These are phyloP conservation scores for Epichloe typhina DNA, from an alignment of 2,329 filamentous ascomycete species.

Conservation along the genomic window DNA sequence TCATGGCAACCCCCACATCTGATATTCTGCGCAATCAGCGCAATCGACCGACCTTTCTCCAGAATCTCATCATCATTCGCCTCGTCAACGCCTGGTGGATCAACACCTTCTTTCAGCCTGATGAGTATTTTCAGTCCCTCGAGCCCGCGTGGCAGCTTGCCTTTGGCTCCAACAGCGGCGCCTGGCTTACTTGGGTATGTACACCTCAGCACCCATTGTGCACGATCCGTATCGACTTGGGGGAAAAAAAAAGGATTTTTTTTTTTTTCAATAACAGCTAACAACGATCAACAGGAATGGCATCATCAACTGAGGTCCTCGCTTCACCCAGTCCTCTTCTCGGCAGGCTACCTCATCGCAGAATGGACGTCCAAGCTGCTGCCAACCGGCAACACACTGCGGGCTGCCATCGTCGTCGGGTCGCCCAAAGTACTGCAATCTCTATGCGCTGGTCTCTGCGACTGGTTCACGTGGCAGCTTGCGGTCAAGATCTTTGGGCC, in stretches of 20 bases:
- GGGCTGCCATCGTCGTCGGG: constrained; percentile 54
- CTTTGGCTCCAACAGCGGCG: constrained; percentile 63
- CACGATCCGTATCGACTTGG: background rate
- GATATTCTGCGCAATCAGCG: constrained; percentile 7
- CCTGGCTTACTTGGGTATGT: constrained; percentile 92
- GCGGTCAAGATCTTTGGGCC: constrained; percentile 60
- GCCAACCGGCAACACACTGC: constrained; percentile 37
- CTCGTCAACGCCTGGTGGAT: constrained; percentile 67
- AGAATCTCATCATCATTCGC: constrained; percentile 50
- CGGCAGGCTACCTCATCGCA: constrained; percentile 53
- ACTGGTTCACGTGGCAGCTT: constrained; percentile 81
- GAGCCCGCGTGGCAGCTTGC: constrained; percentile 88
- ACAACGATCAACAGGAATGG: constrained; percentile 66
- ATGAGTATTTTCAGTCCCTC: constrained; percentile 92
- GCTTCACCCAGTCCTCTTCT: constrained; percentile 80
- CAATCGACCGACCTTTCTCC: constrained; percentile 16
- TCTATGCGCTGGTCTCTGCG: constrained; percentile 60
- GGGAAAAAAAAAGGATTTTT: no score
- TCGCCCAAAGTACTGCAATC: constrained; percentile 68
- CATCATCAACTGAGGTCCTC: constrained; percentile 74
- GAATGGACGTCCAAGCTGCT: constrained; percentile 43
- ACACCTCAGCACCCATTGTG: constrained; percentile 6
- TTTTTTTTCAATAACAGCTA: background rate
- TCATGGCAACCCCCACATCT: constrained; percentile 10
- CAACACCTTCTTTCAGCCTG: constrained; percentile 90